Percentiles rank a stretch among this genome's conserved stretches.
Evolutionary conservation across 352 stramenopile species (phyloP).

Genomic region (Phytophthora citricola): DNA sequence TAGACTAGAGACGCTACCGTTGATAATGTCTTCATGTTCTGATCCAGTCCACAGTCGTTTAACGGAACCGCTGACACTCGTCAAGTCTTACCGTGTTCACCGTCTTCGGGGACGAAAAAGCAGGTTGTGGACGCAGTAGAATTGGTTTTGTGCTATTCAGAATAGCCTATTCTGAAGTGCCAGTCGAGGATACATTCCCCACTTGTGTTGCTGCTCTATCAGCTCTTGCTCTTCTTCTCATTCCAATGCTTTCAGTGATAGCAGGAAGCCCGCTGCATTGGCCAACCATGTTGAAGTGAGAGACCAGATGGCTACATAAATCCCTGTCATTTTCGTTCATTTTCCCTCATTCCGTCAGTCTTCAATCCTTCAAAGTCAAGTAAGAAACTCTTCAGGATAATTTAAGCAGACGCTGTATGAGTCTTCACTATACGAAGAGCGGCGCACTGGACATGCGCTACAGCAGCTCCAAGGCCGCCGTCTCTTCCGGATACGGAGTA

Average conservation of each 20-base stretch:
- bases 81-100: too few relatives aligned
- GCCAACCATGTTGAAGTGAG: constrained; percentile 17
- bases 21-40: neutral
- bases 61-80: neutral
- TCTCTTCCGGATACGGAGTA: constrained; percentile 4
- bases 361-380: too few relatives aligned
- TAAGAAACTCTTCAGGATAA: too few relatives aligned
- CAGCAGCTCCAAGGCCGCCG: constrained; percentile 20
- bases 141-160: too few relatives aligned
- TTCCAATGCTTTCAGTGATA: too few relatives aligned
- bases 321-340: constrained; percentile 15
- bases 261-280: neutral
- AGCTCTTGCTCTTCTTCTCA: too few relatives aligned
- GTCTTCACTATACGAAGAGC: constrained; percentile 34
- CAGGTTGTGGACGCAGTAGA: too few relatives aligned
- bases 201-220: too few relatives aligned
- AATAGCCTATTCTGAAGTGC: too few relatives aligned
- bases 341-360: too few relatives aligned
- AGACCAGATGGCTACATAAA: constrained; percentile 22
- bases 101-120: too few relatives aligned
- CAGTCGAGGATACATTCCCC: neutral
- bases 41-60: neutral
- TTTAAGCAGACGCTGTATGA: constrained; percentile 4
- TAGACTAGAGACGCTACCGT: neutral
- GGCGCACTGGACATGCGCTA: constrained; percentile 39